phyloP scores from a whole-genome alignment of 1,139 yeast genomes.

The Yamadazyma oceani region DNA sequence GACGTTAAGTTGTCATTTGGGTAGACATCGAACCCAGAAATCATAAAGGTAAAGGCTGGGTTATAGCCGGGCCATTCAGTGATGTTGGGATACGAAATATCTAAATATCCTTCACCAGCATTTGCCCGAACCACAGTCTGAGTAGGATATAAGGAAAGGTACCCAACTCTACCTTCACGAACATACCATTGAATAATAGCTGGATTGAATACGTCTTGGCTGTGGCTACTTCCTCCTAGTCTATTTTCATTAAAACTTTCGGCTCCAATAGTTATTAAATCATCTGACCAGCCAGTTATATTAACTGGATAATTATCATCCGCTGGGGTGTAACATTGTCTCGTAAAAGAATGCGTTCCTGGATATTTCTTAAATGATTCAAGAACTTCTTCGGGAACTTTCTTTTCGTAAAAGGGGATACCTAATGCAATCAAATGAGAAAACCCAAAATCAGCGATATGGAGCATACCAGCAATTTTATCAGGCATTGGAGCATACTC shows the following conservation, averaged over 20 bases:
- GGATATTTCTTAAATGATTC: slow-evolving; percentile 10
- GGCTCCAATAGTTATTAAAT: slow-evolving; percentile 12
- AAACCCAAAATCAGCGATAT: slow-evolving; percentile 3
- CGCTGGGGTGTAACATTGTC: slow-evolving; percentile 12
- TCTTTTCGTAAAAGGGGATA: slow-evolving; percentile 7
- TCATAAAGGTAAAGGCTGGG: slow-evolving; percentile 1
- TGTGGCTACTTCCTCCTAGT: slow-evolving; percentile 12
- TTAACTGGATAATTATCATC: slow-evolving; percentile 11
- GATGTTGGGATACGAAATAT: slow-evolving; percentile 11
- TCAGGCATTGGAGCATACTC: slow-evolving; percentile 4
- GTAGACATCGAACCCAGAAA: slow-evolving; percentile 3
- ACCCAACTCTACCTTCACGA: slow-evolving; percentile 14
- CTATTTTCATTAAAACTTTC: slow-evolving; percentile 8
- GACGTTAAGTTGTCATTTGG: slow-evolving; percentile 3
- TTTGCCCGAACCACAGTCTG: slow-evolving; percentile 9
- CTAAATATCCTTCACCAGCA: slow-evolving; percentile 14
- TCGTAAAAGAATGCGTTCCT: slow-evolving; percentile 8
- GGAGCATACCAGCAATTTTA: slow-evolving; percentile 2
- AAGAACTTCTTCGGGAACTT: slow-evolving; percentile 8
- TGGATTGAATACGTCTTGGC: slow-evolving; percentile 10
- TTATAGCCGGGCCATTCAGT: slow-evolving; percentile 2
- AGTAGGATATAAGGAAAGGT: slow-evolving; percentile 9
- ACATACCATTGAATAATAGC: slow-evolving; percentile 15
- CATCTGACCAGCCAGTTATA: slow-evolving; percentile 11
- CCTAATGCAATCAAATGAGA: slow-evolving; percentile 12